A percentile compares a stretch with the other conserved stretches of the same genome.
Evolutionary conservation across 2,329 filamentous ascomycete genomes (phyloP).

Genomic region (Arthroderma sp.): DNA sequence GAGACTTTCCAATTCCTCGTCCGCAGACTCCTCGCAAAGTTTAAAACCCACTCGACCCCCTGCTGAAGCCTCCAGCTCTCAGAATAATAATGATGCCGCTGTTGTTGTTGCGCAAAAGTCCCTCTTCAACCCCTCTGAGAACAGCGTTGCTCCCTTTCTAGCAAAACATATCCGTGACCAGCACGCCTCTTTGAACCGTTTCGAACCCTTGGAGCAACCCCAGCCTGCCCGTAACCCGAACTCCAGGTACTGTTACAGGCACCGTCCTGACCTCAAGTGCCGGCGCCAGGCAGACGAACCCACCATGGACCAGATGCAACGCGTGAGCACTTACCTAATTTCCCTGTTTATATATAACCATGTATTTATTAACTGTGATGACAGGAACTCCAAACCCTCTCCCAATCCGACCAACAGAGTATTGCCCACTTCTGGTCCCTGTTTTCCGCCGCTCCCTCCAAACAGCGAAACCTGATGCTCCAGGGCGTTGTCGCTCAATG

Average conservation of each 20-base stretch:
- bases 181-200: slow-evolving; percentile 49
- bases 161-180: slow-evolving; percentile 73
- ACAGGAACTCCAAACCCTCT: slow-evolving; percentile 68
- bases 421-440: slow-evolving; percentile 97
- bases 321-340: slow-evolving; percentile 40
- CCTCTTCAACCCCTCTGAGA: slow-evolving; percentile 45
- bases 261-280: slow-evolving; percentile 88
- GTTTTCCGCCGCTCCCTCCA: slow-evolving; percentile 87
- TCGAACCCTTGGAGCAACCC: slow-evolving; percentile 7
- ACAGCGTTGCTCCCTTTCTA: slow-evolving; percentile 71
- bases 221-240: slow-evolving; percentile 42
- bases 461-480: slow-evolving; percentile 90
- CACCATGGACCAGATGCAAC: slow-evolving; percentile 90
- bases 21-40: too few relatives aligned
- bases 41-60: too few relatives aligned
- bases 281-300: slow-evolving; percentile 83
- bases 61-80: too few relatives aligned
- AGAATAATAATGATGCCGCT: too few relatives aligned
- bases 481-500: slow-evolving; percentile 93
- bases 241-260: slow-evolving; percentile 90
- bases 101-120: background rate
- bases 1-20: slow-evolving; percentile 5
- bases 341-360: background rate
- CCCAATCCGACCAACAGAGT: slow-evolving; percentile 77
- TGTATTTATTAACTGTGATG: background rate